Base-by-base conservation (phyloP, 345 rosid genomes). In the Anastatica hierochuntica region DNA sequence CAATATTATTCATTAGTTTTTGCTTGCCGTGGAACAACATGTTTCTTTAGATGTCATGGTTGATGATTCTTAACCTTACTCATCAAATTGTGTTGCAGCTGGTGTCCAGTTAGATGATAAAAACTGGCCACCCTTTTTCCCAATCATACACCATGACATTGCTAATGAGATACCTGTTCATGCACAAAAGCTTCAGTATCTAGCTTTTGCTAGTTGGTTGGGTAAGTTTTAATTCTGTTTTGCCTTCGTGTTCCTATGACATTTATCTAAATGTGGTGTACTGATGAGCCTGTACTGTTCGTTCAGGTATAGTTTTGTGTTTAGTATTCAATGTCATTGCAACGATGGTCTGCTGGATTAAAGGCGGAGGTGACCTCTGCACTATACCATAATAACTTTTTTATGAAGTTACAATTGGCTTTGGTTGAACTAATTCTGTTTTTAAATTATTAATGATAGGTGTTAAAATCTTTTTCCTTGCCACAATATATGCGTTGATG, bases 191-290 rank as follows among this genome's bases (percentile, higher is more conserved):
- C 73, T 85, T 56, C 99, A 94, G 68, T 94, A 94, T 72, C 76
- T 94, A 56, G 99, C 99, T 50, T 94, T 94, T 33, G 95, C 96
- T 26, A 94, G 95, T 76, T 94, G 97, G 99, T 78, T 94, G 68
- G 99, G 99, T 88, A 64, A 58, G 75, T 49, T 21, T 21, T 5
- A 21, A 3, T 26, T 21, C 3, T 46, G 37, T 10, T 14, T 15
- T n/a, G 21, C 6, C 2, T 16, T 0, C 17, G 23, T 46, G 7
- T 31, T 3, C 2, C 7, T 24, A 4, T 58, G 23, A n/a, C n/a
- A n/a, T n/a, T n/a, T n/a, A n/a, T n/a, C n/a, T n/a, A n/a, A n/a
- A n/a, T n/a, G n/a, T n/a, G n/a, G n/a, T n/a, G n/a, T n/a, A 21
- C 9, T 58, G 42, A 38, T 8, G 48, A 11, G 44, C 2, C 34